These are phyloP conservation scores for Dioscorea alata DNA, from an alignment of 106 monocot genomes.

Conservation along the genomic window DNA sequence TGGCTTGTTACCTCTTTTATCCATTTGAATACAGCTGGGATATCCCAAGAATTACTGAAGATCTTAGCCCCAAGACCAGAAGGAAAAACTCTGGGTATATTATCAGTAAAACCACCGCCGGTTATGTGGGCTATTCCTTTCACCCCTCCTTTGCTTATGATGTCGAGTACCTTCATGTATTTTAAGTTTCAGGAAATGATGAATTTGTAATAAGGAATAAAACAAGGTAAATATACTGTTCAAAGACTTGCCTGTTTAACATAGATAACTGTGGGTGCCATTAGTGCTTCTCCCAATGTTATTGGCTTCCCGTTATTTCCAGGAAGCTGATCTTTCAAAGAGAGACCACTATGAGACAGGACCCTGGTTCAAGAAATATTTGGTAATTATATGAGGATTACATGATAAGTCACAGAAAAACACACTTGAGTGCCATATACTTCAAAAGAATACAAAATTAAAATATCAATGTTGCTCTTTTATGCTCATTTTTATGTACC, in stretches of 20 bases:
- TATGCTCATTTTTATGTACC: too few species aligned
- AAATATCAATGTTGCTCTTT: too few species aligned
- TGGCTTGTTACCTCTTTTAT: slow-evolving; percentile 61
- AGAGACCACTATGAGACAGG: slow-evolving; percentile 54
- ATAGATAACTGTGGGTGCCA: slow-evolving; percentile 93
- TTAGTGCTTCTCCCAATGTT: slow-evolving; percentile 82
- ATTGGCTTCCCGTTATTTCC: slow-evolving; percentile 25
- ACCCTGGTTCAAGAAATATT: slow-evolving; percentile 35
- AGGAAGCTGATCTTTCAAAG: slow-evolving; percentile 72
- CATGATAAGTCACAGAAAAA: too few species aligned
- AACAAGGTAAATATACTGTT: neutral
- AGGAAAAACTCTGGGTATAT: slow-evolving; percentile 91
- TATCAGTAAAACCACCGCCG: slow-evolving; percentile 95
- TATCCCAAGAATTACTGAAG: slow-evolving; percentile 67
- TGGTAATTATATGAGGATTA: neutral
- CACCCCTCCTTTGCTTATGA: slow-evolving; percentile 85
- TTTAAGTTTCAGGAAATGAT: too few species aligned
- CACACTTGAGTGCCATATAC: too few species aligned
- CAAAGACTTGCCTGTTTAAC: slow-evolving; percentile 66
- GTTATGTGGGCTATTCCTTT: slow-evolving; percentile 98
- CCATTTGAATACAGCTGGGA: slow-evolving; percentile 83
- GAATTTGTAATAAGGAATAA: neutral
- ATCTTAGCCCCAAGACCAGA: slow-evolving; percentile 80
- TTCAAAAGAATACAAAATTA: too few species aligned
- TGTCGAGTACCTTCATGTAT: slow-evolving; percentile 61